Base-by-base conservation (phyloP, 257 asterid genomes). In the Solanum stenotomum region DNA sequence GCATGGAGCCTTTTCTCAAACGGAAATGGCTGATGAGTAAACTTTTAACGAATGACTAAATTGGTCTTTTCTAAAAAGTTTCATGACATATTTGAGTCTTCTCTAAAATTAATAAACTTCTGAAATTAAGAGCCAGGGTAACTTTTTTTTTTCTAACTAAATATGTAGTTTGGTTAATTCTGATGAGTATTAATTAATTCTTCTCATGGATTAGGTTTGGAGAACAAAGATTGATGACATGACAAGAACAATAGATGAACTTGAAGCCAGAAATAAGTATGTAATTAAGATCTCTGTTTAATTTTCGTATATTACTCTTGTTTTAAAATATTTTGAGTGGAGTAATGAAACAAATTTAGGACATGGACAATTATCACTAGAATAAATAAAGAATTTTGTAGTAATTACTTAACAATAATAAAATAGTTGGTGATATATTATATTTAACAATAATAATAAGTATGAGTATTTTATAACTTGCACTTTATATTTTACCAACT, bases 201-300 rank as follows among this genome's bases (percentile, higher is more conserved):
- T 14, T 77, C 20, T 79, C 9, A n/a, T 87, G 46, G 56, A 85
- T 75, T 89, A 94, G 96, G 91, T 89, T 4, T 92, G 94, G 94
- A 92, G 91, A 88, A 92, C 90, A 83, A 93, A 91, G 87, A 91
- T 92, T 52, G 95, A 92, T 44, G 92, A 91, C 9, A 6, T 94
- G 88, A 91, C 86, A 44, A 94, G 93, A 90, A 90, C 91, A 70
- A 77, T 92, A 52, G 92, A 89, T 86, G 91, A 89, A 14, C 79
- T 94, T 85, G 96, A 92, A 92, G 93, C 92, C 76, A 94, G 89
- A 92, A 90, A 92, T 11, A 92, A 83, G 95, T 94, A 14, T 8
- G 91, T 79, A 4, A 16, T 52, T 29, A 3, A 3, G 27, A 59
- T 75, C 40, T 72, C 67, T 35, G 6, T 20, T 22, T 84, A 35